Evolutionary conservation across 148 eudicot species (phyloP).

Genomic region (Suaeda aralocaspica): DNA sequence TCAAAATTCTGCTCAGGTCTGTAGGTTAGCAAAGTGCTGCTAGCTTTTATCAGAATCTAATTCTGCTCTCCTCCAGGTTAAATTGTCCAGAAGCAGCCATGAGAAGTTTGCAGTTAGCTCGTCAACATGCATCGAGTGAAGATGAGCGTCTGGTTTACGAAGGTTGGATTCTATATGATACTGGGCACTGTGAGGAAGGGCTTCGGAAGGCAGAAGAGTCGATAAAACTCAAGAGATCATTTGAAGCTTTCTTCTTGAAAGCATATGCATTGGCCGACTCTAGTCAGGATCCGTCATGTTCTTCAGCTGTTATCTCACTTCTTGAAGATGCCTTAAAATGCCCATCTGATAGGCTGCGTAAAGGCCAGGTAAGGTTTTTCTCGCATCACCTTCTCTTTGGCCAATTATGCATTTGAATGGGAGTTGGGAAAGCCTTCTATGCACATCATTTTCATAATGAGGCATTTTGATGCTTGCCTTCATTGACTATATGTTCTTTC

Average conservation of each 20-base stretch:
- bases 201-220: slow-evolving; percentile 90
- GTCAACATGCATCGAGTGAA: slow-evolving; percentile 70
- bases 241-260: slow-evolving; percentile 95
- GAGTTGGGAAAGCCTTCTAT: too few relatives aligned
- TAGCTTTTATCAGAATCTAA: slow-evolving; percentile 16
- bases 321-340: slow-evolving; percentile 94
- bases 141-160: slow-evolving; percentile 90
- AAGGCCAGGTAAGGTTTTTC: slow-evolving; percentile 75
- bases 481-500: too few relatives aligned
- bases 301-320: slow-evolving; percentile 76
- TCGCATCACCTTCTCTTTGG: slow-evolving; percentile 10
- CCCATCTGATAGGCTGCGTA: slow-evolving; percentile 97
- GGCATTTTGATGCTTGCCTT: too few relatives aligned
- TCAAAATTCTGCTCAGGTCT: too few relatives aligned
- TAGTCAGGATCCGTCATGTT: slow-evolving; percentile 69
- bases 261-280: slow-evolving; percentile 97
- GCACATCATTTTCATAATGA: too few relatives aligned
- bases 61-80: slow-evolving; percentile 47
- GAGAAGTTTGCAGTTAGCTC: slow-evolving; percentile 92
- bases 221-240: slow-evolving; percentile 76
- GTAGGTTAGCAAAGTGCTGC: too few relatives aligned
- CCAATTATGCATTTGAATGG: neutral
- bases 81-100: slow-evolving; percentile 98
- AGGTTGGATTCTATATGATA: slow-evolving; percentile 98
- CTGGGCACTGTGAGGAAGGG: slow-evolving; percentile 92